Base-by-base conservation (phyloP, 768 basidiomycete species). In the Symmetrospora coprosmae region DNA sequence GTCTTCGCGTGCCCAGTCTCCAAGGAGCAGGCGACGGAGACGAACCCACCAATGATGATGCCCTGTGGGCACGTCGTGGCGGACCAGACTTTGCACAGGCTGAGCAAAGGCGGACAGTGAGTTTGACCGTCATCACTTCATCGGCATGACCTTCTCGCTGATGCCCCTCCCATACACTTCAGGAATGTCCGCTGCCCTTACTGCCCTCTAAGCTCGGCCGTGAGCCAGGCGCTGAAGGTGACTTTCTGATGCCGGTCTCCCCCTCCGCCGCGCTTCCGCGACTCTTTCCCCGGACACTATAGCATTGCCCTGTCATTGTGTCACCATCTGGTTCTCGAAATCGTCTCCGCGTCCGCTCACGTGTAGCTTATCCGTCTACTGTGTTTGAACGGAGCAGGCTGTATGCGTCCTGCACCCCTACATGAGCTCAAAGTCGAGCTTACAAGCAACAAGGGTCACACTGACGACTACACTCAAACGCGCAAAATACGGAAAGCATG, bases 1-100 rank as follows among this genome's bases (percentile, higher is more conserved):
- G 85, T 97, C 60, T 97, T 99, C 72, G 83, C 89, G 46, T 99
- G 94, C 72, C 87, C 94, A 0, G 94, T 99, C 21, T 92, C 89
- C 8, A 97, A 96, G 73, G 92, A 97, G 68, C 92, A 94, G 73
- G 83, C 89, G 23, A 91, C 87, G 3, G 85, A 87, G 51, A 73
- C 78, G 60, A 99, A 99, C 71, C 94, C 90, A 8, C 92, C 94
- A 0, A 94, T 94, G 88, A 91, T 96, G 86, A 84, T 99, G 78
- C 75, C 76, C 2, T 97, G 94, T 71, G 94, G 92, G 1, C 94
- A 99, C 73, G 90, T 94, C 35, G 83, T 99, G 43, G 84, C 87
- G 1, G 85, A 85, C 70, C 92, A 96, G 68, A 92, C 87, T 71
- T 74, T 97, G 64, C 81, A 81, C 64, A 87, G 90, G 71, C 75